Evolutionary conservation across 495 filamentous ascomycete species (phyloP).

Genomic region (Acidomyces sp.): DNA sequence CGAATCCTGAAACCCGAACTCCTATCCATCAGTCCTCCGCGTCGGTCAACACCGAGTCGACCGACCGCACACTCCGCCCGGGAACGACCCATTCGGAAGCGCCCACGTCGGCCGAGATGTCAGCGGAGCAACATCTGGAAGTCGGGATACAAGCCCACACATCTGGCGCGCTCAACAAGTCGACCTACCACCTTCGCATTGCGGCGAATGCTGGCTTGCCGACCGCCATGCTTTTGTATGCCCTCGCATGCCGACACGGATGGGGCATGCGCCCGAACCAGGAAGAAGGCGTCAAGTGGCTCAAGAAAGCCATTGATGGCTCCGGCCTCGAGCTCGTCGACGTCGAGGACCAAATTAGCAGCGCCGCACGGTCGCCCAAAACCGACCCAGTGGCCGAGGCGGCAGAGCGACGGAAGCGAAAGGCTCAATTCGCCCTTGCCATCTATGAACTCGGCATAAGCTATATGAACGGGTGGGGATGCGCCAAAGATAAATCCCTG

Average conservation of each 20-base stretch:
- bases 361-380: slow-evolving; percentile 43
- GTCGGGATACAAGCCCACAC: slow-evolving; percentile 84
- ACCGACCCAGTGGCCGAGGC: slow-evolving; percentile 41
- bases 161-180: slow-evolving; percentile 71
- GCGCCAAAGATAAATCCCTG: slow-evolving; percentile 76
- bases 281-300: slow-evolving; percentile 77
- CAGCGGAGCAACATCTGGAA: slow-evolving; percentile 73
- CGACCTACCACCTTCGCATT: slow-evolving; percentile 86
- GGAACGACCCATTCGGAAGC: slow-evolving; percentile 20
- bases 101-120: slow-evolving; percentile 38
- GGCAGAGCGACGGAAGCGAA: slow-evolving; percentile 58
- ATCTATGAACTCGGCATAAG: slow-evolving; percentile 95
- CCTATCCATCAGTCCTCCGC: slow-evolving; percentile 22
- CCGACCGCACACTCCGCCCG: slow-evolving; percentile 23
- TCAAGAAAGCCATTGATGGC: slow-evolving; percentile 77
- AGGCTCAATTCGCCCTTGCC: slow-evolving; percentile 84
- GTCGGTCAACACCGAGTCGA: slow-evolving; percentile 40
- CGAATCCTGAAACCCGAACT: slow-evolving; percentile 4
- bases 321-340: slow-evolving; percentile 69
- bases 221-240: slow-evolving; percentile 90
- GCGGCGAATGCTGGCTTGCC: slow-evolving; percentile 76
- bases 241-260: slow-evolving; percentile 89
- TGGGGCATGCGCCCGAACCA: slow-evolving; percentile 95
- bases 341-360: slow-evolving; percentile 39
- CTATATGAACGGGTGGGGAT: slow-evolving; percentile 96